Evolutionary conservation across 352 stramenopile genomes (phyloP), one percentile per base, ranked within the genome.

Genomic region (Pythium vanterpoolii): DNA sequence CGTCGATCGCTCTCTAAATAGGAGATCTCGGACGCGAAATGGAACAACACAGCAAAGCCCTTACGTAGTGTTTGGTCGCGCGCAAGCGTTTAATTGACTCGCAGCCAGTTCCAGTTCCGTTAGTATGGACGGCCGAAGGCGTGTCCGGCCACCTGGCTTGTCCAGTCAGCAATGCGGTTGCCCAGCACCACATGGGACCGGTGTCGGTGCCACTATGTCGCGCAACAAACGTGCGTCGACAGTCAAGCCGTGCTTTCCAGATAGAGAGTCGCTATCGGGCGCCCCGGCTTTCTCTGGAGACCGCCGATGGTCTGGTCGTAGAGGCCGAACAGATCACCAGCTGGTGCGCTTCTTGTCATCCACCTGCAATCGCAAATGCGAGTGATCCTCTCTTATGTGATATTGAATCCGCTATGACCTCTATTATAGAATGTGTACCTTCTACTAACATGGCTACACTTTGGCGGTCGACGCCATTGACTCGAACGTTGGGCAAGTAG

Each of bases 401-500:
- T 55, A 31, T 31, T 21, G 6, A 52, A 57, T 28, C 48, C n/a
- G 21, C 30, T 28, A 26, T 30, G 10, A 38, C 58, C 58, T 66
- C 50, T 66, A 55, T 59, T 66, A 44, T 5, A 38, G 28, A 36
- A 54, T 64, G 38, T 18, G 19, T 42, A 3, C 34, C 0, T 2
- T 19, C 8, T n/a, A 11, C 19, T 21, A 24, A 60, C 10, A 60
- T 63, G 58, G 58, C 58, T 65, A 60, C 58, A 65, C 11, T 55
- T 44, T 6, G 21, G 19, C n/a, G n/a, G n/a, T 31, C 36, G 44
- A 56, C 5, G 28, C 64, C 71, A 83, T 49, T 8, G 62, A 73
- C 14, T 60, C 61, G 45, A 84, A 84, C n/a, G 62, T 77, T 4
- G 72, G 69, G 44, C 65, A 62, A 28, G 64, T 76, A 6, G 70